Evolutionary conservation across 2,329 filamentous ascomycete species (phyloP), one percentile per base, ranked within the genome.

Genomic region (Elsinoe ampelina): DNA sequence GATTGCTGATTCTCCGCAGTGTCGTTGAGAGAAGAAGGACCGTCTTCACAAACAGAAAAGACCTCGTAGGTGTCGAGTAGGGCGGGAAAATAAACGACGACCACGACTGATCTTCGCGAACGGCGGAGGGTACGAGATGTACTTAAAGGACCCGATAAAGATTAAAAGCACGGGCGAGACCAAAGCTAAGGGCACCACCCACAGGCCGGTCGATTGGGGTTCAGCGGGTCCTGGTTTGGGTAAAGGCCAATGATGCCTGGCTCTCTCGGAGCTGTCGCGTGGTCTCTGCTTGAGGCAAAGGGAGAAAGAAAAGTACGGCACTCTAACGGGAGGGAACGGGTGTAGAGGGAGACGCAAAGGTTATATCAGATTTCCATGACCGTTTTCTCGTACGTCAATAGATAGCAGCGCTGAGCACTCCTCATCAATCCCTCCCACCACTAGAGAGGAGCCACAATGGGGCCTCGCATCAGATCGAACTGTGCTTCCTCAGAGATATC

Each of bases 1-100:
- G 63, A 60, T 66, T 61, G 62, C 32, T 45, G 17, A n/a, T 45
- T 56, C 64, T 62, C 30, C 62, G 58, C 20, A 64, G 61, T 54
- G 65, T 65, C 58, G 65, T 63, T 60, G 22, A 42, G 58, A 59
- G 22, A 62, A 47, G 30, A 48, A 22, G 39, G 19, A 17, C 7
- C 12, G 30, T 42, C 47, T 41, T 26, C 41, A 30, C 15, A 35
- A 43, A 41, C 20, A 15, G 54, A 26, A 22, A 17, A 39, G 32
- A 54, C 50, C 20, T 13, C 12, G 30, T 50, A 20, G 43, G 39
- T 47, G 52, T 43, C 35, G 41, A 15, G 45, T 34, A 52, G 50
- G 52, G 47, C 19, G 19, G 52, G 54, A 17, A 51, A 13, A 17
- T 34, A 17, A 43, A 52, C 26, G 32, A 52, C 48, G 19, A 39